Percentiles rank a stretch among this genome's conserved stretches.
Evolutionary conservation across 2,329 filamentous ascomycete species (phyloP).

Genomic region (Penicillium italicum): DNA sequence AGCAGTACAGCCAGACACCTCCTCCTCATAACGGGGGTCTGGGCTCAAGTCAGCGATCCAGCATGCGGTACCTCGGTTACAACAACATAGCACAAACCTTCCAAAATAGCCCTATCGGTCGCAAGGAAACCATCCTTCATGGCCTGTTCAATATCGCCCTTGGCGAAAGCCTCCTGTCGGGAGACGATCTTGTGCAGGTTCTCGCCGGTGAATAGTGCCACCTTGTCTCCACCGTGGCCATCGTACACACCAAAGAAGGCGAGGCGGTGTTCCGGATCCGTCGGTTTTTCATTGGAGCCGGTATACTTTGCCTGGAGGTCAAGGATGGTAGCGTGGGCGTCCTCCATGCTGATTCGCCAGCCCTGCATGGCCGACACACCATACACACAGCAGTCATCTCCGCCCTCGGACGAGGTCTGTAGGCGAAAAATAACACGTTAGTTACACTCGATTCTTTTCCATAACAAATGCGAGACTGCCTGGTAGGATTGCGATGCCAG

Average conservation of each 20-base stretch:
- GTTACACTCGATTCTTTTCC: not conserved
- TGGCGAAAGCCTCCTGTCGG: slow-evolving; percentile 90
- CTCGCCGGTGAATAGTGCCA: slow-evolving; percentile 87
- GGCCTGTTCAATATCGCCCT: slow-evolving; percentile 88
- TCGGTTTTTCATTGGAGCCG: slow-evolving; percentile 53
- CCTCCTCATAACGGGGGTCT: slow-evolving; percentile 97
- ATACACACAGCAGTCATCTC: slow-evolving; percentile 89
- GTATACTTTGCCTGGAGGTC: slow-evolving; percentile 67
- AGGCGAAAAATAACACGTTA: slow-evolving; percentile 4
- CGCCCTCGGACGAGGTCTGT: slow-evolving; percentile 81
- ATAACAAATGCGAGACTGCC: not conserved
- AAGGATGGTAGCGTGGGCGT: slow-evolving; percentile 85
- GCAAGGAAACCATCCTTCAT: slow-evolving; percentile 96
- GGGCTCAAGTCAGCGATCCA: slow-evolving; percentile 20
- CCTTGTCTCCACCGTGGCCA: slow-evolving; percentile 94
- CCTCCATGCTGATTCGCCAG: slow-evolving; percentile 99
- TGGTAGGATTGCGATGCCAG: not conserved
- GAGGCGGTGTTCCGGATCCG: slow-evolving; percentile 67
- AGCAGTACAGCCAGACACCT: slow-evolving; percentile 96
- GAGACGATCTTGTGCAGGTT: slow-evolving; percentile 91
- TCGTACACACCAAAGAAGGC: slow-evolving; percentile 98
- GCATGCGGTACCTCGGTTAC: not conserved
- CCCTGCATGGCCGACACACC: slow-evolving; percentile 99
- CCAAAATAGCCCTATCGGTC: slow-evolving; percentile 91
- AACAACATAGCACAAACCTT: slow-evolving; percentile 59